Evolutionary conservation across 306 rosid genomes (phyloP), one percentile per base, ranked within the genome.

Genomic region (Herpetospermum pedunculosum): DNA sequence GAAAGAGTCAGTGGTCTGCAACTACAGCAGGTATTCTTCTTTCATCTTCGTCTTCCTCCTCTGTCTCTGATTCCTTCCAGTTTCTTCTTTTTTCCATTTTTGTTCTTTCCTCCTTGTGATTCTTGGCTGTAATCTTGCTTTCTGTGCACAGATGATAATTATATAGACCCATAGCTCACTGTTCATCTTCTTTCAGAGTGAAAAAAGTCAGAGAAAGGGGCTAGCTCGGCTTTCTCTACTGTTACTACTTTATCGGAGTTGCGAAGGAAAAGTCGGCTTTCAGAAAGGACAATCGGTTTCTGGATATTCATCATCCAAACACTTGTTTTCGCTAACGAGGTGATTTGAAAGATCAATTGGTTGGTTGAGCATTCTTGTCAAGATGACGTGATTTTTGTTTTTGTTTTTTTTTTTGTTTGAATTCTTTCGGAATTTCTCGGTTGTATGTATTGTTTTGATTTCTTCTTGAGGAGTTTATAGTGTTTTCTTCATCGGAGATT

Each of bases 331-430:
- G 81, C 55, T 70, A 26, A 40, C 46, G 46, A 11, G 30, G 35
- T 41, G 64, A 75, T 71, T 70, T 23, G 72, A 67, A 67, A 67
- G 50, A 40, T 67, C 72, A 67, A 67, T 67, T 19, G 32, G 72
- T 65, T 77, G 62, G 77, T 72, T 62, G 34, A 76, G n/a, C 77
- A 49, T 78, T 60, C 74, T 77, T 81, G 40, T 80, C 85, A 34
- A 74, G 81, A 64, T 50, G 81, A 80, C 73, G 72, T 58, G 37
- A 59, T 14, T 16, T 25, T 47, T 3, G 5, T 13, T 15, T 34
- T 47, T 6, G 2, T 12, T 18, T 44, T 21, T 57, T 11, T 44
- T 3, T 14, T 41, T 9, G 30, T 68, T 67, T 63, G n/a, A 10
- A 37, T 63, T 63, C 16, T n/a, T 16, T 4, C 0, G 21, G 11